A percentile compares a stretch with the other conserved stretches of the same genome.
Evolutionary conservation across 352 stramenopile species (phyloP).

Genomic region (Blastocystis sp.): DNA sequence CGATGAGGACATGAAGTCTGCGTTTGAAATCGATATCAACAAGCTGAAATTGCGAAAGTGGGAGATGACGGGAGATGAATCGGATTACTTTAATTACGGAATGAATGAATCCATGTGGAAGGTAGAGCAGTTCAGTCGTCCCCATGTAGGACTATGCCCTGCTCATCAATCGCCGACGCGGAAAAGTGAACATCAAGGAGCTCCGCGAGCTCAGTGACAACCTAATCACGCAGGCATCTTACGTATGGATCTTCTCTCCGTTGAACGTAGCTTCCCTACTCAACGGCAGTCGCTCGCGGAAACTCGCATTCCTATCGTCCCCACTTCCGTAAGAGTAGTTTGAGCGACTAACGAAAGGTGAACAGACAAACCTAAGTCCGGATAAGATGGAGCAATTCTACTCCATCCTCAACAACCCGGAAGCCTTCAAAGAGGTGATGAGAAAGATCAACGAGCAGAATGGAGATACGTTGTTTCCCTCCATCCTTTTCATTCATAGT

Average conservation of each 20-base stretch:
- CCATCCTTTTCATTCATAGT: not conserved
- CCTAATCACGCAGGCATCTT: not conserved
- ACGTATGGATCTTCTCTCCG: not conserved
- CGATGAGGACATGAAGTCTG: conserved; percentile 21
- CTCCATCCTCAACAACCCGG: not conserved
- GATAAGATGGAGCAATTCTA: not conserved
- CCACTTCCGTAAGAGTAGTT: not conserved
- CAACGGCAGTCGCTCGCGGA: not conserved
- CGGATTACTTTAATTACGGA: conserved; percentile 51
- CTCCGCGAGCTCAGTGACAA: not conserved
- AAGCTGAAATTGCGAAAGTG: conserved; percentile 23
- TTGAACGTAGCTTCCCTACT: conserved; percentile 27
- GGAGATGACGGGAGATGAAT: conserved; percentile 44
- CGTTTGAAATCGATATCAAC: conserved; percentile 50
- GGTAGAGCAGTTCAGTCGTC: not conserved
- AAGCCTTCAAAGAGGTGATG: not conserved
- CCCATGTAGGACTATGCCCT: not conserved
- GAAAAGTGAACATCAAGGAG: not conserved
- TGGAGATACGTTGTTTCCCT: not conserved
- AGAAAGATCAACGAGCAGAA: not conserved
- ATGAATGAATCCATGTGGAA: conserved; percentile 52
- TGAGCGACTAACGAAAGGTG: not conserved
- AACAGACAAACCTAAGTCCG: not conserved
- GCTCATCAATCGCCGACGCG: not conserved
- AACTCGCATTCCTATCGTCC: not conserved